These are phyloP conservation scores for Rhizopus sp. DNA, from an alignment of 371 early-diverging fungal species.

Conservation along the genomic window DNA sequence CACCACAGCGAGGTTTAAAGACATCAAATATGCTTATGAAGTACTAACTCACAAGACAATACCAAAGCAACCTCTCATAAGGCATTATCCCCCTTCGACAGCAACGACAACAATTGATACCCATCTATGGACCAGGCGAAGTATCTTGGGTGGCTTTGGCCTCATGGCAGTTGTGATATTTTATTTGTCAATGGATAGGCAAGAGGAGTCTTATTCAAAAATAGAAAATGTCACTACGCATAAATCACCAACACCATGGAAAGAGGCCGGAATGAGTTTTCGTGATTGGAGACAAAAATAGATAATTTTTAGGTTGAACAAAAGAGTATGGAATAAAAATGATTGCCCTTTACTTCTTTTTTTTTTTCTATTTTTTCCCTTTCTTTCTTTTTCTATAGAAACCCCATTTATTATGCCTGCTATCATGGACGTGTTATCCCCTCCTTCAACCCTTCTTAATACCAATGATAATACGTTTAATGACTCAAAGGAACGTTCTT, in stretches of 20 bases:
- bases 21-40: constrained; percentile 37
- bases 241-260: constrained; percentile 18
- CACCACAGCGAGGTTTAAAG: constrained; percentile 18
- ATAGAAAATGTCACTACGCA: constrained; percentile 3
- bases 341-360: no score
- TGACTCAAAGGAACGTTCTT: constrained; percentile 32
- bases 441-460: no score
- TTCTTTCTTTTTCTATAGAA: no score
- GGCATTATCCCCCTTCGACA: neutral
- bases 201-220: neutral
- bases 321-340: no score
- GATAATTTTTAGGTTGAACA: neutral
- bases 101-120: constrained; percentile 15
- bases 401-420: neutral
- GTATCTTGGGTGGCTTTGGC: constrained; percentile 17
- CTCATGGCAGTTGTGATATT: constrained; percentile 8
- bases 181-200: constrained; percentile 4
- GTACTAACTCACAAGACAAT: constrained; percentile 17
- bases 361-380: no score
- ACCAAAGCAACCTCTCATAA: constrained; percentile 11
- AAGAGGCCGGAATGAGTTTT: constrained; percentile 17
- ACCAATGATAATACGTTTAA: neutral
- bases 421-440: neutral
- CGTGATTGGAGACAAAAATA: constrained; percentile 24
- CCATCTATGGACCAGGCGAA: constrained; percentile 20